A percentile compares a stretch with the other conserved stretches of the same genome.
Conservation (phyloP, 208 protist species). For the Leptomonas pyrrhocoris region DNA sequence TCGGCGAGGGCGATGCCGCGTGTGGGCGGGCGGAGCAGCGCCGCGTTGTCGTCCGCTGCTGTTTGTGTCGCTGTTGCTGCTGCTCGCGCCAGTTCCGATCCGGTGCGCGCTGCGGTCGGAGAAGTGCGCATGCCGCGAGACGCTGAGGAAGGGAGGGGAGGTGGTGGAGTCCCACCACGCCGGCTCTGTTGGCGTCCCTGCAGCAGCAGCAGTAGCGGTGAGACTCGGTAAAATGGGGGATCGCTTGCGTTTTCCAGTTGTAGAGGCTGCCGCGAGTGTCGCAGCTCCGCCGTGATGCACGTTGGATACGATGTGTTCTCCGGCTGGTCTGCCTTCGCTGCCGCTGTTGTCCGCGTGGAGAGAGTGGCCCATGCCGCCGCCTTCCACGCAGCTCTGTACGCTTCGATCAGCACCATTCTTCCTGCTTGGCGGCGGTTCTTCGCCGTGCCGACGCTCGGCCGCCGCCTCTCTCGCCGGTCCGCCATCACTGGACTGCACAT, state of each 20-base stretch:
- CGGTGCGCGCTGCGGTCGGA: constrained; percentile 2
- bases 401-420: no score
- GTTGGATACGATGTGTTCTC: not conserved
- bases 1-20: not conserved
- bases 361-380: no score
- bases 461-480: no score
- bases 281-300: no score
- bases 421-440: no score
- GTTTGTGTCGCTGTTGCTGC: constrained; percentile 2
- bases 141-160: not conserved
- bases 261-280: not conserved
- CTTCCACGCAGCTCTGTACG: no score
- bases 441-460: no score
- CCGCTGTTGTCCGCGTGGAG: not conserved
- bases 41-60: not conserved
- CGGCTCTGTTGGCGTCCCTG: not conserved
- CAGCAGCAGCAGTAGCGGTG: not conserved
- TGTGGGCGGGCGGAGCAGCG: not conserved
- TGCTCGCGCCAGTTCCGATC: not conserved
- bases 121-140: constrained; percentile 1
- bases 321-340: not conserved
- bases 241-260: not conserved
- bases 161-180: constrained; percentile 15
- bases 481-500: no score
- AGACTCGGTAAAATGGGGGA: not conserved